A percentile compares a stretch with the other conserved stretches of the same genome.
Evolutionary conservation across 495 filamentous ascomycete species (phyloP).

Genomic region (Penicillium diatomitis): DNA sequence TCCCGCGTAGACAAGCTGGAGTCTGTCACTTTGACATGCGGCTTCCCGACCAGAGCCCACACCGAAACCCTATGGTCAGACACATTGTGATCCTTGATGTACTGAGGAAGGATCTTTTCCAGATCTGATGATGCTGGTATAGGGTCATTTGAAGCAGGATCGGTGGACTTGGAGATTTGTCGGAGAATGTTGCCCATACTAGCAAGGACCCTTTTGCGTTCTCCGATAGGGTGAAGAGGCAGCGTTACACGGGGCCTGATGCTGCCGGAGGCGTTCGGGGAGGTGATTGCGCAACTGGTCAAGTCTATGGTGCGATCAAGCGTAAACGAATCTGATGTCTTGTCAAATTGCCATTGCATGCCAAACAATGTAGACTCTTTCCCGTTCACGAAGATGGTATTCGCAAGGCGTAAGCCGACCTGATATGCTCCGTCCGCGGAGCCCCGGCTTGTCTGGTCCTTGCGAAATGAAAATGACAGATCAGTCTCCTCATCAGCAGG

Average conservation of each 20-base stretch:
- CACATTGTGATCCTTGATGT: conserved; percentile 43
- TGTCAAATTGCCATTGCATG: conserved; percentile 43
- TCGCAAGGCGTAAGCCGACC: conserved; percentile 55
- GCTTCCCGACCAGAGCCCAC: conserved; percentile 61
- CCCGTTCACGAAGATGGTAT: conserved; percentile 69
- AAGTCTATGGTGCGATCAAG: conserved; percentile 22
- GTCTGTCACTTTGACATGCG: conserved; percentile 10
- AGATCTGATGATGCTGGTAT: conserved; percentile 70
- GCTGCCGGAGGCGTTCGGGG: conserved; percentile 6
- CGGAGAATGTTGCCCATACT: conserved; percentile 80
- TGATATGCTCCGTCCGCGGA: conserved; percentile 12
- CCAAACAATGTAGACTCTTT: conserved; percentile 50
- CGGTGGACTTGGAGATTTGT: conserved; percentile 44
- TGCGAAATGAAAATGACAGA: conserved; percentile 22
- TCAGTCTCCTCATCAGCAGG: conserved; percentile 25
- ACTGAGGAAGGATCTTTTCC: conserved; percentile 52
- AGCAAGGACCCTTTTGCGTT: conserved; percentile 50
- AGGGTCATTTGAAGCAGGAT: conserved; percentile 25
- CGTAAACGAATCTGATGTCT: conserved; percentile 9
- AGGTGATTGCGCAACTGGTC: conserved; percentile 21
- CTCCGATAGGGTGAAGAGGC: conserved; percentile 56
- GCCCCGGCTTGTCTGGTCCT: not conserved
- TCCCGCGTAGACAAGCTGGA: conserved; percentile 12
- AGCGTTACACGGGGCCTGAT: conserved; percentile 24
- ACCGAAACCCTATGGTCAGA: conserved; percentile 47